Percentiles rank a stretch among this genome's conserved stretches.
Conservation (phyloP, 139 green algal species). For the Coelastrella sp. region DNA sequence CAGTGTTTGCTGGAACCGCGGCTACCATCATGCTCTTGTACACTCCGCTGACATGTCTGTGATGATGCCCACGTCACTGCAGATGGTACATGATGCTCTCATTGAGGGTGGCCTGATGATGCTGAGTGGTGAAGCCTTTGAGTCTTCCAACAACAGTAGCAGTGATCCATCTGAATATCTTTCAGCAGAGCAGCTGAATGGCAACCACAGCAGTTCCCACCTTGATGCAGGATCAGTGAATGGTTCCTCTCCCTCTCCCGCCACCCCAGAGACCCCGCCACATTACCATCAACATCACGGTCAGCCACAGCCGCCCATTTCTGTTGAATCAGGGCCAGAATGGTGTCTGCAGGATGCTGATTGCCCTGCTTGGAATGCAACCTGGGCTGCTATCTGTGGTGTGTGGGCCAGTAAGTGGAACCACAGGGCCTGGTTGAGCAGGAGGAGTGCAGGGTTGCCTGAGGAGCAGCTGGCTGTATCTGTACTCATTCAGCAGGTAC, state of each 20-base stretch:
- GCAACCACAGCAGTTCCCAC: neutral
- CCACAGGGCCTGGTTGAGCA: slow-evolving; percentile 79
- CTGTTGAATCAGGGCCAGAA: neutral
- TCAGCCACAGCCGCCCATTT: neutral
- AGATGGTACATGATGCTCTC: slow-evolving; percentile 37
- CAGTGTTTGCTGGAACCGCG: too few species aligned
- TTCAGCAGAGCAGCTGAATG: neutral
- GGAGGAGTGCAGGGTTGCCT: slow-evolving; percentile 66
- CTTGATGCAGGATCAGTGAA: too few species aligned
- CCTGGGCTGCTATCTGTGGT: slow-evolving; percentile 81
- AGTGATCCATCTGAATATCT: neutral
- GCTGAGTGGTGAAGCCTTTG: neutral
- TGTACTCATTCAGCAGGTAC: slow-evolving; percentile 79
- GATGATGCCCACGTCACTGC: too few species aligned
- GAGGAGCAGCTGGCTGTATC: slow-evolving; percentile 87
- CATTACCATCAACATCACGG: slow-evolving; percentile 13
- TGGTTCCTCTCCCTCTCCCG: too few species aligned
- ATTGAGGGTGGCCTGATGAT: slow-evolving; percentile 23
- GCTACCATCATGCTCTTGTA: too few species aligned
- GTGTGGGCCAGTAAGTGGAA: slow-evolving; percentile 93
- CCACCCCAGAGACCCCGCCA: neutral
- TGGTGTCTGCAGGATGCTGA: neutral
- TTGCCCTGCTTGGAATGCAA: slow-evolving; percentile 46
- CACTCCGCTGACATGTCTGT: too few species aligned
- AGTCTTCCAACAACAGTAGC: neutral